Percentiles rank a stretch among this genome's conserved stretches.
phyloP scores from a whole-genome alignment of 192 early-diverging fungal genomes.

The Backusella sp. region DNA sequence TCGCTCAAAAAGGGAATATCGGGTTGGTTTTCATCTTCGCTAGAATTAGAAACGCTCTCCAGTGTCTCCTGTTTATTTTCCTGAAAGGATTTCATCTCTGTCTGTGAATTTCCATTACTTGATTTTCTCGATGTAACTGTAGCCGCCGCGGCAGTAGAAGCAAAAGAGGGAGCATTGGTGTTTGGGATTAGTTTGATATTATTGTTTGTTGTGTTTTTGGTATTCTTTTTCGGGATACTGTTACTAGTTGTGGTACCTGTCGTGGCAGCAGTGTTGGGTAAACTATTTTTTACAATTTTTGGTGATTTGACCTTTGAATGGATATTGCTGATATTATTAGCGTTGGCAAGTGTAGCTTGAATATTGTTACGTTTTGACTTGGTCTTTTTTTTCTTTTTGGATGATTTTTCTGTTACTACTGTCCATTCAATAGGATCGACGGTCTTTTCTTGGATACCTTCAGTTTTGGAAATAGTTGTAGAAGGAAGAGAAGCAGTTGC shows the following conservation, averaged over 20 bases:
- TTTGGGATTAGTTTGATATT: background rate
- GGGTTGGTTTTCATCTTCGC: constrained; percentile 5
- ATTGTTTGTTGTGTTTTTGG: constrained; percentile 10
- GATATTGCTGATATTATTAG: background rate
- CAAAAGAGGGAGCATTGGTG: background rate
- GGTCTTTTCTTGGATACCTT: background rate
- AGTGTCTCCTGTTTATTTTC: background rate
- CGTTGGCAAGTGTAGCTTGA: background rate
- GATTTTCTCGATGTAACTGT: background rate
- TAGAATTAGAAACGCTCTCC: background rate
- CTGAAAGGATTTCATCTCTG: background rate
- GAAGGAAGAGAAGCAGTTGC: background rate
- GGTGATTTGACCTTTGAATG: background rate
- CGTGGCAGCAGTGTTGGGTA: background rate
- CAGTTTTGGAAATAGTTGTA: background rate
- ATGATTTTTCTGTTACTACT: constrained; percentile 5
- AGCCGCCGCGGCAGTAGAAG: background rate
- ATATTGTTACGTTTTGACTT: background rate
- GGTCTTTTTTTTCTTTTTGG: background rate
- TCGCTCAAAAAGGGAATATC: constrained; percentile 9
- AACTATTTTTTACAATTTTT: background rate
- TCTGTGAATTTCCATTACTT: background rate
- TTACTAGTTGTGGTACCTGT: background rate
- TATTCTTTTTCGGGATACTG: background rate
- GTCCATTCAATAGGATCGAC: background rate